Conservation (phyloP, 306 rosid genomes). For the Morella rubra region DNA sequence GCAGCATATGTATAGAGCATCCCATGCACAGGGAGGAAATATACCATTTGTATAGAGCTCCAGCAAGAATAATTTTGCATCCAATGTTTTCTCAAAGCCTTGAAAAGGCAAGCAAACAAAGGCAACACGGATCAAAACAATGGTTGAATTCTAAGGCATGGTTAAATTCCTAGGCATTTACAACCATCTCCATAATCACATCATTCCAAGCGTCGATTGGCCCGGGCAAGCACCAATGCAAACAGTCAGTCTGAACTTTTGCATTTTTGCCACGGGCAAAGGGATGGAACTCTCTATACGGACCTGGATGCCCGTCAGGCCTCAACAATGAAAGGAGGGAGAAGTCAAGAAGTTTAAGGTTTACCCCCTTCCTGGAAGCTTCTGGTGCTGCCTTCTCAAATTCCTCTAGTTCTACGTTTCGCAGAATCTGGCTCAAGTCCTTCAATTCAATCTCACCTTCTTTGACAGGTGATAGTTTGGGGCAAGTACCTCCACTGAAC, state of each 20-base stretch:
- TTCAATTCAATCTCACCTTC: slow-evolving; percentile 74
- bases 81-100: slow-evolving; percentile 8
- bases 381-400: slow-evolving; percentile 45
- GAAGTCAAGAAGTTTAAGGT: slow-evolving; percentile 68
- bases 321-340: slow-evolving; percentile 65
- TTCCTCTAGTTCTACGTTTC: slow-evolving; percentile 67
- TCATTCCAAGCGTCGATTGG: slow-evolving; percentile 96
- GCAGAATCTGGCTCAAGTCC: slow-evolving; percentile 49
- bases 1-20: background rate
- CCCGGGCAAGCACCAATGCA: slow-evolving; percentile 99
- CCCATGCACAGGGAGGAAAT: slow-evolving; percentile 20
- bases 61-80: slow-evolving; percentile 20
- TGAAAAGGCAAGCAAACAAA: too few relatives aligned
- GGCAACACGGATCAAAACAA: background rate
- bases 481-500: slow-evolving; percentile 86
- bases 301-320: slow-evolving; percentile 99
- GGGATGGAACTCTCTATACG: slow-evolving; percentile 76
- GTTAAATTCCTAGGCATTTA: slow-evolving; percentile 43
- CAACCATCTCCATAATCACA: slow-evolving; percentile 74
- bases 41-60: slow-evolving; percentile 30
- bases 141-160: background rate
- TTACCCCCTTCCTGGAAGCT: slow-evolving; percentile 62
- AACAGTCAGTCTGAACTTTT: slow-evolving; percentile 75
- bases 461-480: slow-evolving; percentile 67
- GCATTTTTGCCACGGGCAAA: slow-evolving; percentile 52